Evolutionary conservation across 1,284 basidiomycete species (phyloP), one percentile per base, ranked within the genome.

Genomic region (Fomes fomentarius): DNA sequence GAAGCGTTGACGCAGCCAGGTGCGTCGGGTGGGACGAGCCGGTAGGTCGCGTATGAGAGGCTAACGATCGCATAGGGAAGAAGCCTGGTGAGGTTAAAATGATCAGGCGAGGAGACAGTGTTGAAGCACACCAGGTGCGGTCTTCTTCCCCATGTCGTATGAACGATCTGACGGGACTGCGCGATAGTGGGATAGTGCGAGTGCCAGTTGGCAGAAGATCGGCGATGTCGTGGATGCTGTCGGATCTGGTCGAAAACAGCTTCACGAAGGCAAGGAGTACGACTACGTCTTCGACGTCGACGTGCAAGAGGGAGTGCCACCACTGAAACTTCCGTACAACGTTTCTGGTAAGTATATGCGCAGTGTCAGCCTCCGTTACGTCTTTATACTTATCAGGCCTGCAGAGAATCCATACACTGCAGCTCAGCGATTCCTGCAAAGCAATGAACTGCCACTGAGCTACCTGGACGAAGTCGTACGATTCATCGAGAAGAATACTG

Each of bases 251-350:
- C 81, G 91, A 56, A 98, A 94, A 72, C 93, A 96, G 70, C 79
- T 96, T 5, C 90, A 91, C 69, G 74, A 93, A 62, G 97, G 97
- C 26, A 89, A 89, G 69, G 96, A 98, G 73, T 99, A 96, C 68
- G 97, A 99, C 74, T 96, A 98, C 66, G 96, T 99, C 8, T 99
- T 99, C 66, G 96, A 98, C 66, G 96, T 99, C 17, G 96, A 98
- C 67, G 90, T 98, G 25, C 82, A 93, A 60, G 96, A 98, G 61
- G 96, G 94, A 7, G 86, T 85, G 21, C 96, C 96, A 6, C 89
- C 95, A 6, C 79, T 99, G 60, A 98, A 98, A 69, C 81, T 99
- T 28, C 96, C 96, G 0, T 99, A 93, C 73, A 98, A 98, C 68
- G 84, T 82, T 12, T 83, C 83, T 40, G 94, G 94, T 93, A 61